Base-by-base conservation (phyloP, 2,329 filamentous ascomycete genomes). In the Pseudogymnoascus sp. region DNA sequence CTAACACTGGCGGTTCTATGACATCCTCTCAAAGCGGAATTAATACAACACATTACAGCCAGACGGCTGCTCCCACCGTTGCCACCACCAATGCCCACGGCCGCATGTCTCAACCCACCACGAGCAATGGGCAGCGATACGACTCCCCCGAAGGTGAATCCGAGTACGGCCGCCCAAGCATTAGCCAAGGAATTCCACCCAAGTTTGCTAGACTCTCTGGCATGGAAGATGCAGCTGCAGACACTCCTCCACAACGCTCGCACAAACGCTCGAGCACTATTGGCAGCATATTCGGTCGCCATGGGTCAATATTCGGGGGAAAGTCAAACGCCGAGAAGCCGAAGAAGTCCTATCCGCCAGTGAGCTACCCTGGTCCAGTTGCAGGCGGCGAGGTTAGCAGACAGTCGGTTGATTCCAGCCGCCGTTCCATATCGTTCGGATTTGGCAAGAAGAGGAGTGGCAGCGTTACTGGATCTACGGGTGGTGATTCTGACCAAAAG, bases 1-100 rank as follows among this genome's bases (percentile, higher is more conserved):
- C 93, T 13, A 85, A 85, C 63, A 97, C 93, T 10, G 89, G 91
- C 63, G 90, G 89, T 60, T 95, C 92, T 2, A 86, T 93, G 80
- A 82, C 86, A 64, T 89, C 88, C 19, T 80, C 80, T 42, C 81
- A 77, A 63, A 73, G 80, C 77, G 66, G 81, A 79, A 56, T 56
- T 56, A 56, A 56, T 56, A 56, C 50, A 6, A 64, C 64, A 67
- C 73, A 90, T 64, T 97, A 97, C 74, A 91, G 91, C 67, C 91
- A 96, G 75, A 95, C 93, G 59, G 87, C 87, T 53, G 91, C 91
- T 63, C 93, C 95, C 31, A 86, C 91, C 59, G 87, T 97, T 65
- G 92, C 92, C 59, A 88, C 89, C 69, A 95, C 92, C 61, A 96
- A 95, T 74, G 92, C 85, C 3, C 90, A 96, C 74, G 93, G 92